Evolutionary conservation across 2,329 filamentous ascomycete genomes (phyloP), one percentile per base, ranked within the genome.

Genomic region (Penicillium sp.): DNA sequence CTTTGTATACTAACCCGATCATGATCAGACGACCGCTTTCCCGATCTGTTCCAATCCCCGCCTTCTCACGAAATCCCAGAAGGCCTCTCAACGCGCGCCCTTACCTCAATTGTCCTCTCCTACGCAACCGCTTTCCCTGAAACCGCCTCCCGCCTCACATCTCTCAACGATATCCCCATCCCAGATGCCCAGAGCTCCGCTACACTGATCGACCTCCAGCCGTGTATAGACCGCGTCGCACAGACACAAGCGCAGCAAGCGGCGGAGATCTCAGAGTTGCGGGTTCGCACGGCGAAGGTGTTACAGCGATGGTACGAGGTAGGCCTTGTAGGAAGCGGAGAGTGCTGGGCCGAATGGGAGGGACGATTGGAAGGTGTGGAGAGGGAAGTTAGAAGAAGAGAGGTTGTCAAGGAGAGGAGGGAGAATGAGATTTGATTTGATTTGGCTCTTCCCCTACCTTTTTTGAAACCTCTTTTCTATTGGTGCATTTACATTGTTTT

Each of bases 291-390:
- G 51, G 77, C 77, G 25, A 71, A 72, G 59, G 76, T 83, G 23
- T 74, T 91, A 56, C 82, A 87, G 61, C 74, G 79, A 33, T 95
- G 90, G 88, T 92, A 93, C 73, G 86, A 92, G 69, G 77, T 84
- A 23, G 84, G 85, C 3, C 79, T 94, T 42, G 76, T 96, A 46
- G 81, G 82, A 11, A 85, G 84, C 62, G 87, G 87, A 0, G 83
- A 85, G 62, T 82, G 83, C 55, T 87, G 91, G 76, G 88, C 87
- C 22, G 85, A 88, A 49, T 85, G 88, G 68, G 89, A 95, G 73
- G 81, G 83, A 31, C 79, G 88, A 48, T 72, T 92, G 12, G 82
- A 84, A 71, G 77, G 80, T 57, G 82, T 85, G 7, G 90, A 94
- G 74, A 81, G 84, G 52, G 78, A 79, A 8, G 78, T 93, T 2